These are phyloP conservation scores for Phialophora chinensis DNA, from an alignment of 2,329 filamentous ascomycete genomes.

Conservation along the genomic window DNA sequence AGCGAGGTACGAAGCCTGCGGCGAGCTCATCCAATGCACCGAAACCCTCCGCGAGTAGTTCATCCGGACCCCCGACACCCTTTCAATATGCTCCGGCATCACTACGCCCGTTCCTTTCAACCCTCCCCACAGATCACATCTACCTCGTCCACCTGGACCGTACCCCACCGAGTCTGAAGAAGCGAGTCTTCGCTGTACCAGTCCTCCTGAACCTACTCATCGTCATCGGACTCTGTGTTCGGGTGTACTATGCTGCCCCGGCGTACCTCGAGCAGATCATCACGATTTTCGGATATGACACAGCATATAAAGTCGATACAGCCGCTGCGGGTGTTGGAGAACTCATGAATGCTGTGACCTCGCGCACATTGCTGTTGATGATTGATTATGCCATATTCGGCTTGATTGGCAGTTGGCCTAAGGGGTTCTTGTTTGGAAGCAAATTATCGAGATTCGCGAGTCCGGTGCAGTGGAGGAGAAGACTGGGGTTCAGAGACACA, in stretches of 20 bases:
- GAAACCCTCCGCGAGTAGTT: constrained; percentile 12
- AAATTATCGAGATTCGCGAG: constrained; percentile 59
- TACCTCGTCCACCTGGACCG: constrained; percentile 86
- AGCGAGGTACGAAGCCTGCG: constrained; percentile 25
- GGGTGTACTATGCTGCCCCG: constrained; percentile 71
- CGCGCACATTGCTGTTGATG: constrained; percentile 69
- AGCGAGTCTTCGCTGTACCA: constrained; percentile 81
- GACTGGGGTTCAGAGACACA: constrained; percentile 71
- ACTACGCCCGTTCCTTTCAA: constrained; percentile 61
- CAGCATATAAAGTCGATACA: constrained; percentile 69
- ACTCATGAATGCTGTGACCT: constrained; percentile 62
- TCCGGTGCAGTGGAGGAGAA: constrained; percentile 75
- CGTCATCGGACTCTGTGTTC: constrained; percentile 67
- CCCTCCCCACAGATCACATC: constrained; percentile 71
- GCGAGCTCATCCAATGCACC: constrained; percentile 8
- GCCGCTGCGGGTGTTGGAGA: constrained; percentile 62
- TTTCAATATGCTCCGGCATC: constrained; percentile 35
- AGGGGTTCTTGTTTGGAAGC: constrained; percentile 70
- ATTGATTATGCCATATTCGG: constrained; percentile 74
- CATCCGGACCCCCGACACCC: constrained; percentile 31
- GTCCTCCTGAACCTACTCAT: constrained; percentile 76
- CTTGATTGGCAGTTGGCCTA: constrained; percentile 75
- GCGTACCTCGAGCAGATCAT: constrained; percentile 73
- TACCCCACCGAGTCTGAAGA: constrained; percentile 73
- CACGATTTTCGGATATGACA: constrained; percentile 69